Evolutionary conservation across 495 filamentous ascomycete species (phyloP), one percentile per base, ranked within the genome.

Genomic region (Amniculicola lignicola): DNA sequence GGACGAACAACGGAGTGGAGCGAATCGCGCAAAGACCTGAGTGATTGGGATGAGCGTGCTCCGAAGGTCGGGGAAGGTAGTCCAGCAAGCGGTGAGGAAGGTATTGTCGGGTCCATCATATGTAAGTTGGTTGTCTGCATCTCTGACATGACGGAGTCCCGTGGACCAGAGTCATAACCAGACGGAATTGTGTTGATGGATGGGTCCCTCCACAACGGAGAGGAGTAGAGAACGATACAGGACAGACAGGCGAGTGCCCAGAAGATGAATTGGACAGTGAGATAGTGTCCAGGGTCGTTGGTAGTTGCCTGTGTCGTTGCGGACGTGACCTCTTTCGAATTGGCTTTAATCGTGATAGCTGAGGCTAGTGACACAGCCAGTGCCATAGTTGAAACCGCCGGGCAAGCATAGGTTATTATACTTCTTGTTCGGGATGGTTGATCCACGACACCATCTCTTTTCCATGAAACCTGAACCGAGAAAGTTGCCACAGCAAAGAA

Each of bases 1-100:
- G 65, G 65, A 6, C 57, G 55, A 21, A 68, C 63, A 35, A 54
- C 56, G 21, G 63, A 55, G 14, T 68, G 50, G 2, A 68, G 42
- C 2, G 65, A 66, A 18, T 57, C 51, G 27, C 57, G 48, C 61
- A 55, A 64, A 21, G 61, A 63, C 23, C 31, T 54, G 22, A 66
- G 45, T 7, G 63, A 66, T 3, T 56, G 37, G 10, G 59, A 51
- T 11, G 63, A 66, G 23, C 31, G 47, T 9, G 23, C 38, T 3
- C 59, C 59, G 39, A 62, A 57, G 2, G 63, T 63, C 5, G 63
- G 59, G 18, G 63, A 66, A 6, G 63, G 63, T 9, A 64, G 36
- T 33, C 38, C 41, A 24, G 38, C 61, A 6, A 63, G 43, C 15
- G 61, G 51, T 6, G 42, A 54, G 3, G 21, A 21, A 15, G 51